Percentiles rank a stretch among this genome's conserved stretches.
phyloP scores from a whole-genome alignment of 2,329 filamentous ascomycete species.

The Cladophialophora yegresii region DNA sequence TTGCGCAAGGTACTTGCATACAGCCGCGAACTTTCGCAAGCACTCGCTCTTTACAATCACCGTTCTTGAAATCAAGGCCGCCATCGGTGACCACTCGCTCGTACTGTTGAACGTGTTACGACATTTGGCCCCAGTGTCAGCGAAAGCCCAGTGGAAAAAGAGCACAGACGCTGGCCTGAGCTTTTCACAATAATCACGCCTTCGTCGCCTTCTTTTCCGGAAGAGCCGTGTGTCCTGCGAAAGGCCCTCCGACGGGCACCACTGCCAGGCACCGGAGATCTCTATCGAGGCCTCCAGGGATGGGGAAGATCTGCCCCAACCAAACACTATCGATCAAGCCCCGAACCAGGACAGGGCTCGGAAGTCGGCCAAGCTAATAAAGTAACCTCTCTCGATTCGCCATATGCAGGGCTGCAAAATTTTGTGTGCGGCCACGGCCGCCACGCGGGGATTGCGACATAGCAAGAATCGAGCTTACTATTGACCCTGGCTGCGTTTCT shows the following conservation, averaged over 20 bases:
- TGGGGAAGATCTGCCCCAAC: neutral
- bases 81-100: neutral
- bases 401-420: constrained; percentile 4
- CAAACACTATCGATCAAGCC: neutral
- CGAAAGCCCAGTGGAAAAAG: neutral
- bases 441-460: constrained; percentile 17
- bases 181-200: constrained; percentile 4
- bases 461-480: constrained; percentile 13
- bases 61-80: neutral
- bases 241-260: constrained; percentile 5
- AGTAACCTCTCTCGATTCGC: neutral
- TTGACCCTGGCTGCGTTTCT: constrained; percentile 3
- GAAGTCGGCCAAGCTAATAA: constrained; percentile 4
- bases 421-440: constrained; percentile 9
- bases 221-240: neutral
- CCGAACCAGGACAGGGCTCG: neutral
- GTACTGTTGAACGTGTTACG: neutral
- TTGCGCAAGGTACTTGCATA: neutral
- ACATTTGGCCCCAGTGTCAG: neutral
- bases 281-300: neutral
- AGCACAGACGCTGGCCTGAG: neutral
- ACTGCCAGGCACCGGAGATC: constrained; percentile 26
- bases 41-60: neutral
- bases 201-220: constrained; percentile 3
- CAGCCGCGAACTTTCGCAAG: neutral